phyloP scores from a whole-genome alignment of 225 moss, liverwort and hornwort genomes.

The Rhytidiadelphus loreus region DNA sequence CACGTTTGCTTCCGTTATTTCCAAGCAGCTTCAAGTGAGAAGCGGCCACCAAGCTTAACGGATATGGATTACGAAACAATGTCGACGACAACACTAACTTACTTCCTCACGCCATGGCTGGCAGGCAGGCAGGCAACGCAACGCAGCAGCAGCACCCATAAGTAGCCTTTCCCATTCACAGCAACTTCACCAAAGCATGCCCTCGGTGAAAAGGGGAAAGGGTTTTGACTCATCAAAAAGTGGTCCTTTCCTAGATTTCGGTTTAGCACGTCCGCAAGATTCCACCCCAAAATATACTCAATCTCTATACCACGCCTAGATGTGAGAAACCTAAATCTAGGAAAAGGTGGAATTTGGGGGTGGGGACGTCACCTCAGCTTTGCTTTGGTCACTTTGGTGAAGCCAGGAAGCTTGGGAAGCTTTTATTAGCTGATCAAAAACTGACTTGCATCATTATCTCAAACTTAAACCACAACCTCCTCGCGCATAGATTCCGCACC shows the following conservation, averaged over 20 bases:
- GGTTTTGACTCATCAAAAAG: neutral
- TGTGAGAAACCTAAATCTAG: neutral
- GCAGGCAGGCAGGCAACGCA: too few species aligned
- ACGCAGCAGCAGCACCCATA: neutral
- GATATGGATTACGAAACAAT: neutral
- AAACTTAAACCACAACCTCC: neutral
- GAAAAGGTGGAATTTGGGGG: too few species aligned
- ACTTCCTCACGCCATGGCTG: neutral
- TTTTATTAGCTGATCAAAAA: neutral
- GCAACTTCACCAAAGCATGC: neutral
- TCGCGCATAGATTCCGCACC: neutral
- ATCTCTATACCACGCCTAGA: rapidly evolving
- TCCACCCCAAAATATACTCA: neutral
- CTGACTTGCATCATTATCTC: neutral
- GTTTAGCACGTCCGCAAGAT: neutral
- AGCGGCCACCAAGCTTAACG: neutral
- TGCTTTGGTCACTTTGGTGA: neutral
- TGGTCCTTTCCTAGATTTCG: too few species aligned
- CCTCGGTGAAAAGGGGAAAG: neutral
- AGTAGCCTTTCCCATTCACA: neutral
- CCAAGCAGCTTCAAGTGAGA: neutral
- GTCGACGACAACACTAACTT: too few species aligned
- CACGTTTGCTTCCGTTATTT: neutral
- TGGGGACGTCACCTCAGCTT: neutral
- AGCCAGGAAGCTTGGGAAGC: neutral